Conservation (phyloP, 768 basidiomycete species). For the Lentinula edodes region DNA sequence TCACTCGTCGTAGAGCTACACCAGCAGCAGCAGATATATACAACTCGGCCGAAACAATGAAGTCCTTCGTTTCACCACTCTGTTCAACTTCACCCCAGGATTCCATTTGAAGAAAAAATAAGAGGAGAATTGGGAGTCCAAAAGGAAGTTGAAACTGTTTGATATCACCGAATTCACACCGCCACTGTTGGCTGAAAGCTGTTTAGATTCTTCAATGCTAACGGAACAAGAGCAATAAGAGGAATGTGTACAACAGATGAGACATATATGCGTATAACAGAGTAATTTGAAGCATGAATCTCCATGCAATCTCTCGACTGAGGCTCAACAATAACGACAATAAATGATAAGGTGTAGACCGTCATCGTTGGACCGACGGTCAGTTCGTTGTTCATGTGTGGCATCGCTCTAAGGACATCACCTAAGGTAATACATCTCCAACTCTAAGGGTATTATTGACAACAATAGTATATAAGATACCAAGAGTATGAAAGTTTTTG, state of each 20-base stretch:
- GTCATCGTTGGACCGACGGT: background rate
- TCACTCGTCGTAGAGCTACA: constrained; percentile 52
- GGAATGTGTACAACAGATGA: background rate
- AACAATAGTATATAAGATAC: background rate
- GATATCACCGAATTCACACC: background rate
- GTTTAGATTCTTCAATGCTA: background rate
- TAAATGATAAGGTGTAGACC: no score
- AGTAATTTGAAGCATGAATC: background rate
- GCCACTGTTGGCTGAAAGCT: background rate
- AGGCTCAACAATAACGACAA: no score
- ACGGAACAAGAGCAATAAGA: background rate
- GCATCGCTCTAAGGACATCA: no score
- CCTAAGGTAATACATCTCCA: background rate
- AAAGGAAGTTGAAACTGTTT: background rate
- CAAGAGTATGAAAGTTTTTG: background rate
- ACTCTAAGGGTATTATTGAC: constrained; percentile 5
- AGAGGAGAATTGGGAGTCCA: background rate
- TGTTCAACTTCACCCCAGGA: constrained; percentile 23
- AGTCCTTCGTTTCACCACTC: constrained; percentile 35
- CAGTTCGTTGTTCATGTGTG: background rate
- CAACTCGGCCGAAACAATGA: constrained; percentile 56
- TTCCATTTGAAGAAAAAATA: constrained; percentile 20
- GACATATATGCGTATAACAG: background rate
- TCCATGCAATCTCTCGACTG: background rate
- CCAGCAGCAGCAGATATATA: constrained; percentile 52